Evolutionary conservation across 2,329 filamentous ascomycete genomes (phyloP).

Genomic region (Leptographium galeiforme): DNA sequence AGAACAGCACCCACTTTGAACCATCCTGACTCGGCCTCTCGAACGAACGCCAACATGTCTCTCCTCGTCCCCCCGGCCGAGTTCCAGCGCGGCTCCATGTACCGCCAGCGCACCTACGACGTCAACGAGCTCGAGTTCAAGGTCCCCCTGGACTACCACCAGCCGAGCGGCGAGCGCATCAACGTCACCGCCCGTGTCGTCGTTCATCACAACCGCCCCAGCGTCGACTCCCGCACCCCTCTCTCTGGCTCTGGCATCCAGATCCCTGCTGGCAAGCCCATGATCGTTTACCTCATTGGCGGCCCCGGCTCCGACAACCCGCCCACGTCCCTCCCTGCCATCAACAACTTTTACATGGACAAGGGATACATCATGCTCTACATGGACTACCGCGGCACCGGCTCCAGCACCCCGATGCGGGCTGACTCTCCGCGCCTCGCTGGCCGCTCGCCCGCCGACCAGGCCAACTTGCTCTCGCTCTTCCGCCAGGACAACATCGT

Average conservation of each 20-base stretch:
- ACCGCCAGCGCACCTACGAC: not conserved
- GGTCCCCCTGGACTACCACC: slow-evolving; percentile 7
- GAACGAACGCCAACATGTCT: not conserved
- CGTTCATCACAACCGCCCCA: not conserved
- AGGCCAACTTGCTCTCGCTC: slow-evolving; percentile 12
- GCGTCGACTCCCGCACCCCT: not conserved
- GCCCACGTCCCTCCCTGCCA: slow-evolving; percentile 12
- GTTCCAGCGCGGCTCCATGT: not conserved
- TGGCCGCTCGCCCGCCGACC: not conserved
- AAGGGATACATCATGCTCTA: slow-evolving; percentile 55
- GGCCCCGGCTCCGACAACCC: slow-evolving; percentile 48
- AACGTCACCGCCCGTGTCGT: not conserved
- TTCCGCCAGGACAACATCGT: slow-evolving; percentile 65
- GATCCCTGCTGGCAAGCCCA: not conserved
- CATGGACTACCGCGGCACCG: slow-evolving; percentile 61
- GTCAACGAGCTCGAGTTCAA: slow-evolving; percentile 2
- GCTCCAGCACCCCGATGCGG: slow-evolving; percentile 48
- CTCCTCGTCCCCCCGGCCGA: not conserved
- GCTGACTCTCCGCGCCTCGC: slow-evolving; percentile 34
- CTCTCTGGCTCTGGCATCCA: not conserved
- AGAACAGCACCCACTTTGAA: too few species aligned
- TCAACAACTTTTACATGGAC: slow-evolving; percentile 46
- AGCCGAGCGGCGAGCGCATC: not conserved
- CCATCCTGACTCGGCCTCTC: too few species aligned
- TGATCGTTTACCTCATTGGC: slow-evolving; percentile 49